Conservation (phyloP, 2,329 filamentous ascomycete species). For the Exophiala mesophila region DNA sequence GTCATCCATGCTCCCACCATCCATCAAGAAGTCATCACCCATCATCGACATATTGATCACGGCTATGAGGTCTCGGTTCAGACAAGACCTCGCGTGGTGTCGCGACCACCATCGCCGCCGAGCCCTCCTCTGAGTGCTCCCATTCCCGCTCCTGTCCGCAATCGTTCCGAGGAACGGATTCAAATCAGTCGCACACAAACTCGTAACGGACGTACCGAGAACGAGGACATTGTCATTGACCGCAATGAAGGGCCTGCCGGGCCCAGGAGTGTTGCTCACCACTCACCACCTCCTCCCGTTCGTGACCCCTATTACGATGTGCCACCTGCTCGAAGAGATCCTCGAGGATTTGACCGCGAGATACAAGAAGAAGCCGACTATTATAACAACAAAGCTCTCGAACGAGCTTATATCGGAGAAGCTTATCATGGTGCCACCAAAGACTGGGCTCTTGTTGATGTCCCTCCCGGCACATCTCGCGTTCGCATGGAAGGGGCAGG, state of each 20-base stretch:
- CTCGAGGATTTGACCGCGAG: slow-evolving; percentile 42
- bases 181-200: slow-evolving; percentile 48
- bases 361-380: slow-evolving; percentile 54
- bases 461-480: slow-evolving; percentile 75
- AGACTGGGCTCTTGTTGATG: slow-evolving; percentile 77
- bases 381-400: slow-evolving; percentile 63
- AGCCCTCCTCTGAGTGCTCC: slow-evolving; percentile 32
- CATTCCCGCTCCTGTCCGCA: slow-evolving; percentile 29
- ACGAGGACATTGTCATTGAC: slow-evolving; percentile 63
- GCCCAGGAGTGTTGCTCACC: slow-evolving; percentile 33
- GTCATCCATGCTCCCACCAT: slow-evolving; percentile 73
- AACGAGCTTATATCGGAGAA: slow-evolving; percentile 66
- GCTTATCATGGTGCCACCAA: slow-evolving; percentile 68
- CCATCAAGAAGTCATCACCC: slow-evolving; percentile 82
- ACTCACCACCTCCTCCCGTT: slow-evolving; percentile 27
- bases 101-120: slow-evolving; percentile 37
- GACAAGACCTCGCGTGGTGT: slow-evolving; percentile 33
- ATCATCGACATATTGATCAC: slow-evolving; percentile 82
- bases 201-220: slow-evolving; percentile 47
- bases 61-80: slow-evolving; percentile 46
- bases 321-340: slow-evolving; percentile 34
- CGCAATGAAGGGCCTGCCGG: slow-evolving; percentile 39
- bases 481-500: slow-evolving; percentile 78
- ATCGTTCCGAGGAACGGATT: slow-evolving; percentile 48
- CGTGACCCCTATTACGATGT: slow-evolving; percentile 22